These are phyloP conservation scores for Dicorynia guianensis DNA, from an alignment of 306 rosid species.

Conservation along the genomic window DNA sequence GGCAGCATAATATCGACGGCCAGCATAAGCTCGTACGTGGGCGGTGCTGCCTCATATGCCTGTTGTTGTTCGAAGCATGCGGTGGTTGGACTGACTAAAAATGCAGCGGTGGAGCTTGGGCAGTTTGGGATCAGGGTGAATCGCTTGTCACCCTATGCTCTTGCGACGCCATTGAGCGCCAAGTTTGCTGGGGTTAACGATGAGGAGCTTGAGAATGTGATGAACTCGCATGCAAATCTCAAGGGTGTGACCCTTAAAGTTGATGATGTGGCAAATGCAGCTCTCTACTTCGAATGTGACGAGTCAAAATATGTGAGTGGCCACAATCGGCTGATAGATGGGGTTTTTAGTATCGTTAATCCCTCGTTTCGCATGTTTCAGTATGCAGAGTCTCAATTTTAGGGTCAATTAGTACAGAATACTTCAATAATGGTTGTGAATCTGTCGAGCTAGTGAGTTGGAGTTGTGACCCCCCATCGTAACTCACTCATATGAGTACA, in stretches of 20 bases:
- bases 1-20: constrained; percentile 77
- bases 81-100: constrained; percentile 67
- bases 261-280: constrained; percentile 84
- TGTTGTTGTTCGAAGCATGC: constrained; percentile 79
- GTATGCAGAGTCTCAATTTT: constrained; percentile 48
- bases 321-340: constrained; percentile 77
- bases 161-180: constrained; percentile 66
- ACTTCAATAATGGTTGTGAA: too few relatives aligned
- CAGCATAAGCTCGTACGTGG: constrained; percentile 64
- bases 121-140: constrained; percentile 86
- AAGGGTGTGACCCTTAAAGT: constrained; percentile 66
- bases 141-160: constrained; percentile 73
- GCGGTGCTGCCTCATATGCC: constrained; percentile 75
- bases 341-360: constrained; percentile 71
- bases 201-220: constrained; percentile 53
- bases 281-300: constrained; percentile 75
- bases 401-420: too few relatives aligned
- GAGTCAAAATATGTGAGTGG: constrained; percentile 83
- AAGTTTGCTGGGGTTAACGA: constrained; percentile 50
- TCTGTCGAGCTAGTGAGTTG: too few relatives aligned
- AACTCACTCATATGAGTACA: too few relatives aligned
- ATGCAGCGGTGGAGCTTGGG: constrained; percentile 79
- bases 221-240: constrained; percentile 55
- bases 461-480: too few relatives aligned
- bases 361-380: constrained; percentile 59